phyloP scores from a whole-genome alignment of 1,284 basidiomycete species.

The Ustilago curta region DNA sequence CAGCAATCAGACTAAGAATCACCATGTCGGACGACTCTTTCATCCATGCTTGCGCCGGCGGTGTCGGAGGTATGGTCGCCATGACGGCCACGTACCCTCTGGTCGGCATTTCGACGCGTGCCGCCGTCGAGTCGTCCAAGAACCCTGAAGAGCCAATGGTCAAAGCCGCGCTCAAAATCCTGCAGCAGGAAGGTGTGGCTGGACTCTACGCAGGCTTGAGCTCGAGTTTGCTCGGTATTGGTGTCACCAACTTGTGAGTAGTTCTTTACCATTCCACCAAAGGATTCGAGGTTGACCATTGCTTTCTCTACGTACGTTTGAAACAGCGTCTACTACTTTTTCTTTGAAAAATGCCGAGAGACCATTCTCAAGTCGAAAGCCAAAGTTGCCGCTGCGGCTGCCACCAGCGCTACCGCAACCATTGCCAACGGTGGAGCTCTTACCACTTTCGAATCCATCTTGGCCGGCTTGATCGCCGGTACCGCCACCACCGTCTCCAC shows the following conservation, averaged over 20 bases:
- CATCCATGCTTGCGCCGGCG: conserved; percentile 90
- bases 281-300: not conserved
- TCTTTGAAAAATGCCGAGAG: conserved; percentile 70
- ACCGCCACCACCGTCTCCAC: conserved; percentile 89
- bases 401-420: conserved; percentile 55
- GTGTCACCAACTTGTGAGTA: conserved; percentile 83
- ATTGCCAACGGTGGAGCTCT: conserved; percentile 72
- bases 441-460: conserved; percentile 86
- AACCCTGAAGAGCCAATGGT: conserved; percentile 74
- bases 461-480: conserved; percentile 89
- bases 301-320: not conserved
- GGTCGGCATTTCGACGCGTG: conserved; percentile 90
- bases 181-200: conserved; percentile 84
- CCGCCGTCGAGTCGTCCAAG: conserved; percentile 87
- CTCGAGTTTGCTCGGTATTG: conserved; percentile 89
- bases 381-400: conserved; percentile 71
- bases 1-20: not conserved
- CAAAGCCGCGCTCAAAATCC: conserved; percentile 76
- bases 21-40: conserved; percentile 76
- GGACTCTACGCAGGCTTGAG: conserved; percentile 90
- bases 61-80: conserved; percentile 83
- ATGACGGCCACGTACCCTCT: conserved; percentile 74
- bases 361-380: conserved; percentile 65
- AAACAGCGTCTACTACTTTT: conserved; percentile 70
- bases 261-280: not conserved